A percentile compares a stretch with the other conserved stretches of the same genome.
Evolutionary conservation across 306 rosid genomes (phyloP).

Genomic region (Lathyrus tuberosus): DNA sequence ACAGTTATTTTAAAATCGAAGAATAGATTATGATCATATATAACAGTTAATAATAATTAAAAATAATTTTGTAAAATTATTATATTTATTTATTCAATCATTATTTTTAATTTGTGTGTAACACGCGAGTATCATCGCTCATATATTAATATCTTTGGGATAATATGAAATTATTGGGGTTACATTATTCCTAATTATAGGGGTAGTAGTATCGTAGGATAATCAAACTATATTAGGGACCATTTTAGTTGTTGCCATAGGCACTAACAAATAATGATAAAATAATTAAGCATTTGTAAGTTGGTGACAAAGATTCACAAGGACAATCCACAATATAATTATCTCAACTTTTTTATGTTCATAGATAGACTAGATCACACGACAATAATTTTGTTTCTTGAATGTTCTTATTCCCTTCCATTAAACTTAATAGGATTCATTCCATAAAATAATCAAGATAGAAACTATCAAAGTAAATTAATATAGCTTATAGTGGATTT

Average conservation of each 20-base stretch:
- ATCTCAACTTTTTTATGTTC: conserved; percentile 18
- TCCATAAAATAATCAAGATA: background rate
- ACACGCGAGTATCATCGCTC: no score
- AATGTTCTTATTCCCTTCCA: conserved; percentile 41
- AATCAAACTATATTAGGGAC: conserved; percentile 47
- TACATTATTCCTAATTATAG: no score
- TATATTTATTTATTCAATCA: no score
- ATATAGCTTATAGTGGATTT: conserved; percentile 14
- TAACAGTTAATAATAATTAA: no score
- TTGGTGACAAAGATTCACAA: conserved; percentile 47
- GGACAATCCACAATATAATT: conserved; percentile 28
- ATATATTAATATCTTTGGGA: no score
- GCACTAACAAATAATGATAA: conserved; percentile 49
- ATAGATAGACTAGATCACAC: conserved; percentile 24
- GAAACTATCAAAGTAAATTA: background rate
- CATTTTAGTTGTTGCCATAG: conserved; percentile 54
- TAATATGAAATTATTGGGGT: no score
- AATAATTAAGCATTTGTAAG: conserved; percentile 32
- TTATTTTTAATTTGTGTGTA: no score
- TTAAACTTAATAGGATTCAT: conserved; percentile 19
- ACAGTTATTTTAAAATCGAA: no score
- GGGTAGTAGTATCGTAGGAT: conserved; percentile 20
- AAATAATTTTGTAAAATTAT: no score
- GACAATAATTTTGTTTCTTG: conserved; percentile 49
- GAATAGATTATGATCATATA: no score